Evolutionary conservation across 164 flowering plant species (phyloP).

Genomic region (Umbilicus rupestris): DNA sequence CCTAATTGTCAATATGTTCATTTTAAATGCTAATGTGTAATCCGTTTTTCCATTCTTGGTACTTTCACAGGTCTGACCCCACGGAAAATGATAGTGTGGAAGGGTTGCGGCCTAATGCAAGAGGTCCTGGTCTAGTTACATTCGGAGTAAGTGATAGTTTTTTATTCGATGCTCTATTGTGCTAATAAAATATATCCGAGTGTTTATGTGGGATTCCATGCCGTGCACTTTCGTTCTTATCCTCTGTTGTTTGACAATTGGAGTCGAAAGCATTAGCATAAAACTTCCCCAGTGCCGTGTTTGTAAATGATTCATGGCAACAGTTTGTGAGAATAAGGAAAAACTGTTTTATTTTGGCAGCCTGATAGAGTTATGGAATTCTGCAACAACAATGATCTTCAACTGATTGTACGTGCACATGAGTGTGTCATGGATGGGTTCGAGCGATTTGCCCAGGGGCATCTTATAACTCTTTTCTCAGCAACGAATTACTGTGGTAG

Average conservation of each 20-base stretch:
- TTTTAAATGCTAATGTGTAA: background rate
- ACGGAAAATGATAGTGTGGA: conserved; percentile 99
- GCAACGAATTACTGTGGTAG: conserved; percentile 99
- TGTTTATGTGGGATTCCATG: too few relatives aligned
- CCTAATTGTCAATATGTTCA: background rate
- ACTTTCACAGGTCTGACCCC: conserved; percentile 81
- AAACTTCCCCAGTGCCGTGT: too few relatives aligned
- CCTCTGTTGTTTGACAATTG: background rate
- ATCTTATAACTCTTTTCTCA: conserved; percentile 92
- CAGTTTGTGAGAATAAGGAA: background rate
- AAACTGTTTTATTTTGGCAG: conserved; percentile 32
- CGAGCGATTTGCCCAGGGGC: conserved; percentile 99
- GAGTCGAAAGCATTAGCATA: background rate
- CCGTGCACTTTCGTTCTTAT: too few relatives aligned
- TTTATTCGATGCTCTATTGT: background rate
- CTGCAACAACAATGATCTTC: conserved; percentile 98
- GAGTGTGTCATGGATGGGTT: conserved; percentile 99
- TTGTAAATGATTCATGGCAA: background rate
- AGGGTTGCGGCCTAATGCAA: conserved; percentile 97
- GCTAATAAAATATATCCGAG: too few relatives aligned
- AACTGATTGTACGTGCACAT: conserved; percentile 96
- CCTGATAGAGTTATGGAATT: conserved; percentile 99
- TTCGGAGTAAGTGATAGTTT: conserved; percentile 69
- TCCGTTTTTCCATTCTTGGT: background rate
- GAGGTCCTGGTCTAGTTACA: conserved; percentile 98